Evolutionary conservation across 257 asterid genomes (phyloP).

Genomic region (Linaria vulgaris): DNA sequence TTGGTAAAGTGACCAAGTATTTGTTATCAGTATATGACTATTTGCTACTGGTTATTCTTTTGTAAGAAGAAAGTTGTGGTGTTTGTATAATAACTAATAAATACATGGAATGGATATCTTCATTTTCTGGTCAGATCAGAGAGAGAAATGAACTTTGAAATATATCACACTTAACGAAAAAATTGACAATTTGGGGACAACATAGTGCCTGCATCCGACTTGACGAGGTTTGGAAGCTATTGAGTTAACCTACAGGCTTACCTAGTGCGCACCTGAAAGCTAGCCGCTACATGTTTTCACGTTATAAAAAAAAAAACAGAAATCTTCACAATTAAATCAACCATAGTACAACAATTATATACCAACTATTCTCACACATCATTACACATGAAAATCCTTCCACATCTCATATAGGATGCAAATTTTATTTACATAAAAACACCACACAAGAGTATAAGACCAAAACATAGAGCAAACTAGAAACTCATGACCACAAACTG

Average conservation of each 20-base stretch:
- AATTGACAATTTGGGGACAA: too few relatives aligned
- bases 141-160: slow-evolving; percentile 8
- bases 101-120: not conserved
- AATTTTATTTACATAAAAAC: slow-evolving; percentile 25
- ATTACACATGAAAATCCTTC: not conserved
- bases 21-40: not conserved
- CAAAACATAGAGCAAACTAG: not conserved
- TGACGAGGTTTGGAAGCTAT: too few relatives aligned
- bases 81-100: not conserved
- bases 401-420: slow-evolving; percentile 35
- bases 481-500: not conserved
- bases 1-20: slow-evolving; percentile 11
- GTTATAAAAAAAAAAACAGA: too few relatives aligned
- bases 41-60: slow-evolving; percentile 6
- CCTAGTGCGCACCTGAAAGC: too few relatives aligned
- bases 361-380: too few relatives aligned
- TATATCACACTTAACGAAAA: not conserved
- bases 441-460: slow-evolving; percentile 2
- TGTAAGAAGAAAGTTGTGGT: not conserved
- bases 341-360: too few relatives aligned
- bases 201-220: too few relatives aligned
- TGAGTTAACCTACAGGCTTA: too few relatives aligned
- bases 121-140: too few relatives aligned
- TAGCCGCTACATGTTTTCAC: too few relatives aligned
- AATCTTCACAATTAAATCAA: too few relatives aligned